Evolutionary conservation across 2,329 filamentous ascomycete species (phyloP).

Genomic region (Sordariomycetes sp.): DNA sequence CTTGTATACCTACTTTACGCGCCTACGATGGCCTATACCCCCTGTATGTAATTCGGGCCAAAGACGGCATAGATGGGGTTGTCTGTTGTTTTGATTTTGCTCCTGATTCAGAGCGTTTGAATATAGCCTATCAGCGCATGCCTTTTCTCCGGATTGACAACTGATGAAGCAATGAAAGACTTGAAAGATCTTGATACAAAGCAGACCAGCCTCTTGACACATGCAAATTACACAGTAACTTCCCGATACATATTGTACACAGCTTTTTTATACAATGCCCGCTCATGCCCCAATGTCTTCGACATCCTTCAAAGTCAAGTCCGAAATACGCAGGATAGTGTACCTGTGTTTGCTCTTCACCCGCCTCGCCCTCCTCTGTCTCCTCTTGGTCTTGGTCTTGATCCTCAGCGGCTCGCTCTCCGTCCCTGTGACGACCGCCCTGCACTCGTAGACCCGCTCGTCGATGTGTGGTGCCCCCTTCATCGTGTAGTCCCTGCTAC

Average conservation of each 20-base stretch:
- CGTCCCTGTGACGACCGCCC: slow-evolving; percentile 74
- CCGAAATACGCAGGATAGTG: slow-evolving; percentile 76
- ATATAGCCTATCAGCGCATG: too few relatives aligned
- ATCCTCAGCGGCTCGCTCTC: slow-evolving; percentile 72
- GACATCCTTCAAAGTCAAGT: slow-evolving; percentile 55
- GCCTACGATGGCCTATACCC: too few relatives aligned
- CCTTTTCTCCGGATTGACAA: too few relatives aligned
- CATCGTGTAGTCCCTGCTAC: slow-evolving; percentile 83
- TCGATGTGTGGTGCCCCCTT: slow-evolving; percentile 77
- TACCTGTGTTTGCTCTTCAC: slow-evolving; percentile 87
- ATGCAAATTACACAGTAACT: too few relatives aligned
- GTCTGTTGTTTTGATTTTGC: too few relatives aligned
- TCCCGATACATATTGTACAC: neutral
- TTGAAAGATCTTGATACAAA: too few relatives aligned
- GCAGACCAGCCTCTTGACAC: too few relatives aligned
- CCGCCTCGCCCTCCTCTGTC: slow-evolving; percentile 61
- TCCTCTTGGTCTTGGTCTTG: slow-evolving; percentile 76
- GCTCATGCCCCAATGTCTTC: slow-evolving; percentile 25
- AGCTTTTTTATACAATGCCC: neutral
- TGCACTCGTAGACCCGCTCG: slow-evolving; percentile 73
- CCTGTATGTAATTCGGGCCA: too few relatives aligned
- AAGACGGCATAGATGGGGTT: too few relatives aligned
- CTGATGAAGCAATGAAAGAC: too few relatives aligned
- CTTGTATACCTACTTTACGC: too few relatives aligned
- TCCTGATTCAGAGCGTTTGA: too few relatives aligned